Conservation (phyloP, 192 early-diverging fungal species). For the Fimicolochytrium jonesii region DNA sequence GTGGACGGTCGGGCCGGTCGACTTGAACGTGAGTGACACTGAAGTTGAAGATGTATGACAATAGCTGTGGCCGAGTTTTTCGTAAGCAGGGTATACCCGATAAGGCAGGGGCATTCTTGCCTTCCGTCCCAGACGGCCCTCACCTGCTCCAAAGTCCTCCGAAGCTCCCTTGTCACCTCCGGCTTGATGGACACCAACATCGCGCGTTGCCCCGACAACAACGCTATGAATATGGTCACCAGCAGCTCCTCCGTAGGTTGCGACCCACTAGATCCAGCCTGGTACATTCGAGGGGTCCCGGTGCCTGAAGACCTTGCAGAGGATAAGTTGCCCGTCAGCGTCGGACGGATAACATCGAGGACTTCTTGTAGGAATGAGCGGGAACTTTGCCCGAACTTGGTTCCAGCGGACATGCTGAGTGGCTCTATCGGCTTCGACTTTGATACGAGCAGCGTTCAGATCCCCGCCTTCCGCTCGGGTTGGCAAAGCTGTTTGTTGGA, state of each 20-base stretch:
- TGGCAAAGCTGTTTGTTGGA: too few relatives aligned
- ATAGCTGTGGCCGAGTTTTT: slow-evolving; percentile 10
- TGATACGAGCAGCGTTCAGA: too few relatives aligned
- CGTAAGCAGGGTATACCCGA: too few relatives aligned
- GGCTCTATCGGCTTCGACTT: too few relatives aligned
- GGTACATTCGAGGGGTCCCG: too few relatives aligned
- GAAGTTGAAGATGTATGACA: slow-evolving; percentile 12
- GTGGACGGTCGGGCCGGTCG: slow-evolving; percentile 9
- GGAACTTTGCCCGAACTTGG: too few relatives aligned
- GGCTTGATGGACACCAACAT: slow-evolving; percentile 10
- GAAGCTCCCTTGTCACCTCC: slow-evolving; percentile 5
- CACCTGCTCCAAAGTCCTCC: slow-evolving; percentile 18
- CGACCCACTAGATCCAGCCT: too few relatives aligned
- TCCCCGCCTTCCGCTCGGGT: too few relatives aligned
- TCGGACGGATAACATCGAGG: slow-evolving; percentile 1
- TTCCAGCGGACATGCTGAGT: too few relatives aligned
- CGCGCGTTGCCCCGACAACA: slow-evolving; percentile 13
- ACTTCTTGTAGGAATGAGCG: slow-evolving; percentile 6
- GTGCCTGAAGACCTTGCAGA: slow-evolving; percentile 9
- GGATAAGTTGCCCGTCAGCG: not conserved
- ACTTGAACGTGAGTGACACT: slow-evolving; percentile 14
- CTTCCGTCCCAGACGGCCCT: too few relatives aligned
- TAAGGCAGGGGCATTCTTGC: too few relatives aligned
- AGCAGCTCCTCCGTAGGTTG: slow-evolving; percentile 22
- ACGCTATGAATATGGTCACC: slow-evolving; percentile 11